Conservation (phyloP, 2,329 filamentous ascomycete species). For the Mollisia scopiformis region DNA sequence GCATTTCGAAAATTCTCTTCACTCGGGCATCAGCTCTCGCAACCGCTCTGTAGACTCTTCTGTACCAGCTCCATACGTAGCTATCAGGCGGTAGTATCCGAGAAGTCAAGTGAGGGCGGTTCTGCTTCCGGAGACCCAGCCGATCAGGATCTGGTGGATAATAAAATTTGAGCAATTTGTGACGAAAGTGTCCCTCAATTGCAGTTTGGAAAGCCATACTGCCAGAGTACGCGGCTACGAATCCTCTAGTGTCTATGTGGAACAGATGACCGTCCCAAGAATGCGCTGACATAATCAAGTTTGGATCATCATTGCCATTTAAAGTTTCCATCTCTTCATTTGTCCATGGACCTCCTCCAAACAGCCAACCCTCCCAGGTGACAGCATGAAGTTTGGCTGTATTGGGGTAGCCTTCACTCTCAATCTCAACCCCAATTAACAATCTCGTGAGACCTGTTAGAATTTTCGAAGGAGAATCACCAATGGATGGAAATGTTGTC, state of each 20-base stretch:
- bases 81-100: background rate
- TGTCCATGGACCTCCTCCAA: constrained; percentile 5
- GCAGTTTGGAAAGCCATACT: background rate
- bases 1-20: background rate
- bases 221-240: background rate
- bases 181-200: background rate
- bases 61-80: background rate
- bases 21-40: background rate
- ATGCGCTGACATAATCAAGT: constrained; percentile 1
- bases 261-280: constrained; percentile 3
- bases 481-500: background rate
- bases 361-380: constrained; percentile 7
- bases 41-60: background rate
- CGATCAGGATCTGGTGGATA: background rate
- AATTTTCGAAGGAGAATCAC: background rate
- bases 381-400: background rate
- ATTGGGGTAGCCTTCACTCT: constrained; percentile 1
- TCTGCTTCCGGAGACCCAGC: background rate
- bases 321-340: background rate
- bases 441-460: constrained; percentile 2
- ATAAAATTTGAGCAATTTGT: background rate
- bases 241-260: background rate
- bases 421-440: constrained; percentile 3
- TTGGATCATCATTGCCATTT: background rate
- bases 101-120: background rate